Percentiles rank a stretch among this genome's conserved stretches.
These are phyloP conservation scores for Porogramme epimiltina DNA, from an alignment of 1,284 basidiomycete species.

Conservation along the genomic window DNA sequence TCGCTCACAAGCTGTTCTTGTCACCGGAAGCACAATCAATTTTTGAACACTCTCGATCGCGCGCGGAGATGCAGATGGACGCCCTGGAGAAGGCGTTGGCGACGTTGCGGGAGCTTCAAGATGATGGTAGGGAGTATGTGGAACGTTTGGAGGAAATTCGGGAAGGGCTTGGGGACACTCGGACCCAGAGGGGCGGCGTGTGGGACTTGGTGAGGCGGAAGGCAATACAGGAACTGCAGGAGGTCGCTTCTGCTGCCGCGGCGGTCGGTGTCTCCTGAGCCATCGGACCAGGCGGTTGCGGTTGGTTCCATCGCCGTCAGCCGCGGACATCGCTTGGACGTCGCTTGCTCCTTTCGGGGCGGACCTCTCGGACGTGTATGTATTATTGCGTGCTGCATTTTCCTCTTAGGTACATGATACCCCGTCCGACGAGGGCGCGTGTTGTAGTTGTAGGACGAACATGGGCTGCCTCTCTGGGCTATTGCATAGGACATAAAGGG, in stretches of 20 bases:
- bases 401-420: too few species aligned
- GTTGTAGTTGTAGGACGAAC: too few species aligned
- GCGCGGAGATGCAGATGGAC: constrained; percentile 64
- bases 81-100: constrained; percentile 72
- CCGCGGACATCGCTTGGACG: too few species aligned
- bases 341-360: too few species aligned
- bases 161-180: constrained; percentile 70
- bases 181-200: constrained; percentile 66
- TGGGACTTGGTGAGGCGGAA: constrained; percentile 75
- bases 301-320: too few species aligned
- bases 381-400: too few species aligned
- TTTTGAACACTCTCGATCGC: constrained; percentile 59
- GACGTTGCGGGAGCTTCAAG: constrained; percentile 72
- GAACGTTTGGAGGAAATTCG: constrained; percentile 79
- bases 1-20: constrained; percentile 69
- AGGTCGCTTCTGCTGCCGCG: constrained; percentile 48
- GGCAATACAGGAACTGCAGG: constrained; percentile 73
- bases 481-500: too few species aligned
- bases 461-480: too few species aligned
- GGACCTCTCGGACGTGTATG: too few species aligned
- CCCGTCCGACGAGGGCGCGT: too few species aligned
- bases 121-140: constrained; percentile 80
- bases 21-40: constrained; percentile 43
- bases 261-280: constrained; percentile 24
- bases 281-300: too few species aligned